These are phyloP conservation scores for Geotrichum phurueaensis DNA, from an alignment of 1,139 yeast genomes.

Conservation along the genomic window DNA sequence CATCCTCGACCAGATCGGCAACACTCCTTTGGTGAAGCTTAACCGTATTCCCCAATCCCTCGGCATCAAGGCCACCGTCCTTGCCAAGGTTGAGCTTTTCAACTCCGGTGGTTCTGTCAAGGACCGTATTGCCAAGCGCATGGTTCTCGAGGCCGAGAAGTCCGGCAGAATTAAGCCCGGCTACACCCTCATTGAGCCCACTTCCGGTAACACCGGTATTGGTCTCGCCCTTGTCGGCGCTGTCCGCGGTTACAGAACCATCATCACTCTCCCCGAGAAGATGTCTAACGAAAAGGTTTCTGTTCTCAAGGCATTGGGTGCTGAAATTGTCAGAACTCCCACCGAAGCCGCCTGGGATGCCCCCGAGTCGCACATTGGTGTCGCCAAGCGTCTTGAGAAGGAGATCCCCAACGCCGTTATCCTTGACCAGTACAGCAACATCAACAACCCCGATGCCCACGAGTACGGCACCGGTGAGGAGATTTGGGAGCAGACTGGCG, in stretches of 20 bases:
- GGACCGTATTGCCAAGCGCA: conserved; percentile 54
- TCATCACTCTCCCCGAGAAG: conserved; percentile 84
- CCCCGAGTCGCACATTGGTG: conserved; percentile 88
- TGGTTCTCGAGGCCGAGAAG: conserved; percentile 79
- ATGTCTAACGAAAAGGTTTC: conserved; percentile 90
- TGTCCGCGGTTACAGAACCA: conserved; percentile 79
- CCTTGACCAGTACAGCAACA: conserved; percentile 76
- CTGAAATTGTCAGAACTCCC: conserved; percentile 86
- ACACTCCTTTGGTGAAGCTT: conserved; percentile 72
- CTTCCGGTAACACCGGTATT: conserved; percentile 74
- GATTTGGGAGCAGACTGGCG: conserved; percentile 76
- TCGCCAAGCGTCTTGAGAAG: conserved; percentile 71
- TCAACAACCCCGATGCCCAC: conserved; percentile 78
- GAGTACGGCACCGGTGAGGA: conserved; percentile 81
- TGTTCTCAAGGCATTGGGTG: conserved; percentile 83
- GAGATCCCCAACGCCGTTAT: conserved; percentile 85
- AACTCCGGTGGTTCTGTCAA: conserved; percentile 69
- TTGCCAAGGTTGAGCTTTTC: conserved; percentile 59
- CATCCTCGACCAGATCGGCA: conserved; percentile 63
- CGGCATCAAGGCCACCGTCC: conserved; percentile 56
- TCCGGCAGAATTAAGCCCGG: conserved; percentile 79
- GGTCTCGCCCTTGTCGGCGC: conserved; percentile 87
- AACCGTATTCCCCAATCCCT: conserved; percentile 71
- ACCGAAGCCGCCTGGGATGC: conserved; percentile 93
- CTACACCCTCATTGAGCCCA: conserved; percentile 80